phyloP scores from a whole-genome alignment of 1,284 basidiomycete genomes.

The Rhodotorula mucilaginosa region DNA sequence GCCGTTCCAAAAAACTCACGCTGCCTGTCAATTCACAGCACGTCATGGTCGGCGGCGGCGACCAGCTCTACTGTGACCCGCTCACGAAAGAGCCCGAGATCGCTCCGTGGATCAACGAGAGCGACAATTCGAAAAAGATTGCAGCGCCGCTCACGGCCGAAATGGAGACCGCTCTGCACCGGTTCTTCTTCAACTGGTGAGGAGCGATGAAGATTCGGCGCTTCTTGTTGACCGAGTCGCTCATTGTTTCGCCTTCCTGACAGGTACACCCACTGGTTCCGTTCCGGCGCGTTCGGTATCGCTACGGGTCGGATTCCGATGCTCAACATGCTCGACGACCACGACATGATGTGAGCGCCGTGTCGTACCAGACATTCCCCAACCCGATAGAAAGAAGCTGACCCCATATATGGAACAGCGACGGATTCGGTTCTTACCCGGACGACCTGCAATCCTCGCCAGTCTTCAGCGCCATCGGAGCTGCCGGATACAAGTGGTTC shows the following conservation, averaged over 20 bases:
- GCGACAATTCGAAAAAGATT: conserved; percentile 65
- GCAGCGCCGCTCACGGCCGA: conserved; percentile 63
- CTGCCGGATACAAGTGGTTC: conserved; percentile 72
- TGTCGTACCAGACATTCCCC: too few species aligned
- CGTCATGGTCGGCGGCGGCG: conserved; percentile 30
- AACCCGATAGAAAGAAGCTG: not conserved
- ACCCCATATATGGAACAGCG: not conserved
- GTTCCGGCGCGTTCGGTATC: conserved; percentile 75
- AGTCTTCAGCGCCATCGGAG: conserved; percentile 60
- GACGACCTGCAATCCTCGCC: conserved; percentile 75
- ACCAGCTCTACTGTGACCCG: conserved; percentile 53
- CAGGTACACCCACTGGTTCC: conserved; percentile 30
- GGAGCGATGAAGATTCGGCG: not conserved
- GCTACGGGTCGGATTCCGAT: conserved; percentile 83
- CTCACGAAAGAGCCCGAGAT: conserved; percentile 55
- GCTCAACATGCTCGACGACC: conserved; percentile 64
- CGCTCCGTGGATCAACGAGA: conserved; percentile 74
- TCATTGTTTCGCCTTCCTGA: not conserved
- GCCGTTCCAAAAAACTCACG: conserved; percentile 47
- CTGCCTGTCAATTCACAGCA: conserved; percentile 13
- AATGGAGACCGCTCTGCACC: conserved; percentile 74
- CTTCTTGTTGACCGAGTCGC: too few species aligned
- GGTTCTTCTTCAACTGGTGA: conserved; percentile 65
- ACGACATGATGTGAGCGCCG: conserved; percentile 43
- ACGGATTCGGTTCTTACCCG: conserved; percentile 62